These are phyloP conservation scores for Phytophthora citrophthora DNA, from an alignment of 352 stramenopile genomes.

Conservation along the genomic window DNA sequence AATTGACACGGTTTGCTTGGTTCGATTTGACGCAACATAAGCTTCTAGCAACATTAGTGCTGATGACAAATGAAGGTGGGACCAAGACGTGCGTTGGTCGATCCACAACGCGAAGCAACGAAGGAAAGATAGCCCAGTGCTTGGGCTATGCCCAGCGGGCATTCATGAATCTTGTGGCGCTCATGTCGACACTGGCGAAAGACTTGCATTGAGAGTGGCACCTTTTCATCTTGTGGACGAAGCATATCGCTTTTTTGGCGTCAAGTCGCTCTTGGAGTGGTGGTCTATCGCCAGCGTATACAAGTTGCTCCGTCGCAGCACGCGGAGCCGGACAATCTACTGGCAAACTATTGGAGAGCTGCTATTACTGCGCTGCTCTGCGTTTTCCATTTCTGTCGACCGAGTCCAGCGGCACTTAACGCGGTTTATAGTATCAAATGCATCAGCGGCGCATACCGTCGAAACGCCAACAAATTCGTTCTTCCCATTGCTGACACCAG, in stretches of 20 bases:
- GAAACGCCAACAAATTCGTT: constrained; percentile 5
- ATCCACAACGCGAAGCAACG: constrained; percentile 4
- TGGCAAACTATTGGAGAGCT: constrained; percentile 12
- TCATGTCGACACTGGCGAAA: constrained; percentile 2
- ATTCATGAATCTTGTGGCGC: constrained; percentile 3
- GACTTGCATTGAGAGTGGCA: constrained; percentile 1
- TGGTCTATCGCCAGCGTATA: constrained; percentile 2
- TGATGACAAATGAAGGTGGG: background rate
- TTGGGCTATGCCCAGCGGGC: constrained; percentile 14
- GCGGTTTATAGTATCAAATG: background rate
- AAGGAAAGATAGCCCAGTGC: background rate
- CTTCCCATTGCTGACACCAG: constrained; percentile 13
- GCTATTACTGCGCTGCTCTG: constrained; percentile 21
- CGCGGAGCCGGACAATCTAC: constrained; percentile 10
- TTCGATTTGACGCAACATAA: constrained; percentile 4
- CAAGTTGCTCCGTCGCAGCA: constrained; percentile 5
- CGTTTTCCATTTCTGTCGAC: constrained; percentile 12
- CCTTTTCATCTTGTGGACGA: constrained; percentile 21
- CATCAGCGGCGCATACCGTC: constrained; percentile 2
- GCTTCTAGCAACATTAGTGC: constrained; percentile 16
- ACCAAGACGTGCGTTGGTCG: background rate
- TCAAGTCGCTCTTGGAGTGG: constrained; percentile 10
- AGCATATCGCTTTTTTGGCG: constrained; percentile 2
- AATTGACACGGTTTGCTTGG: background rate
- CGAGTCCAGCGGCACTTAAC: background rate